A percentile compares a stretch with the other conserved stretches of the same genome.
Evolutionary conservation across 768 basidiomycete species (phyloP).

Genomic region (Phlegmacium glaucopus): DNA sequence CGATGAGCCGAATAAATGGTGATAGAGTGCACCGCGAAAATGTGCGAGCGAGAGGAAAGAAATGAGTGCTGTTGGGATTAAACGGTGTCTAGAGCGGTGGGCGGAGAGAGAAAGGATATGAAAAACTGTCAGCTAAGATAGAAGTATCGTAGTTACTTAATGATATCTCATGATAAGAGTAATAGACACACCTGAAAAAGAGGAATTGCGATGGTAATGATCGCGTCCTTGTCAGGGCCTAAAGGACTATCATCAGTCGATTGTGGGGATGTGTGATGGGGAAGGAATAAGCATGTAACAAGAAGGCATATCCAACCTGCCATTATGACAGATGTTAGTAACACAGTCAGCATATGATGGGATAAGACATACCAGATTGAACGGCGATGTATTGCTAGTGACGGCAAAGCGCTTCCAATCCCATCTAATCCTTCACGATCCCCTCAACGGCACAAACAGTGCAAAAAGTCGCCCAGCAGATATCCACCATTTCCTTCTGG

Average conservation of each 20-base stretch:
- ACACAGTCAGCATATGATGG: background rate
- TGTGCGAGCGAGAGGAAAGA: conserved; percentile 59
- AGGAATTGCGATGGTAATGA: conserved; percentile 72
- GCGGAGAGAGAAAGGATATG: conserved; percentile 66
- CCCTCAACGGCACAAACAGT: conserved; percentile 67
- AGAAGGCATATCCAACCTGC: conserved; percentile 75
- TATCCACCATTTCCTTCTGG: conserved; percentile 50
- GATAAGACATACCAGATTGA: conserved; percentile 58
- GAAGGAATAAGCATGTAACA: conserved; percentile 70
- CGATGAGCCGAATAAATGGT: conserved; percentile 19
- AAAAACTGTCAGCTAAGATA: conserved; percentile 51
- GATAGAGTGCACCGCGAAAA: conserved; percentile 61
- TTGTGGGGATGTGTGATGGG: conserved; percentile 54
- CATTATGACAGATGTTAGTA: conserved; percentile 4
- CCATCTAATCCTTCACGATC: conserved; percentile 67
- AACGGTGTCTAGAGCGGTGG: conserved; percentile 60
- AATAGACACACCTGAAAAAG: conserved; percentile 59
- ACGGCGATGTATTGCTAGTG: conserved; percentile 54
- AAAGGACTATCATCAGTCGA: conserved; percentile 43
- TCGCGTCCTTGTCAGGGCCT: conserved; percentile 68
- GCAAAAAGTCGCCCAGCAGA: conserved; percentile 75
- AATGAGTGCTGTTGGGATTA: conserved; percentile 64
- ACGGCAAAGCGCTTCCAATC: conserved; percentile 37
- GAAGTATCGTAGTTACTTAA: background rate
- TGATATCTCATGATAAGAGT: background rate